A percentile compares a stretch with the other conserved stretches of the same genome.
Conservation (phyloP, 2,329 filamentous ascomycete genomes). For the Coniochaeta ligniaria region DNA sequence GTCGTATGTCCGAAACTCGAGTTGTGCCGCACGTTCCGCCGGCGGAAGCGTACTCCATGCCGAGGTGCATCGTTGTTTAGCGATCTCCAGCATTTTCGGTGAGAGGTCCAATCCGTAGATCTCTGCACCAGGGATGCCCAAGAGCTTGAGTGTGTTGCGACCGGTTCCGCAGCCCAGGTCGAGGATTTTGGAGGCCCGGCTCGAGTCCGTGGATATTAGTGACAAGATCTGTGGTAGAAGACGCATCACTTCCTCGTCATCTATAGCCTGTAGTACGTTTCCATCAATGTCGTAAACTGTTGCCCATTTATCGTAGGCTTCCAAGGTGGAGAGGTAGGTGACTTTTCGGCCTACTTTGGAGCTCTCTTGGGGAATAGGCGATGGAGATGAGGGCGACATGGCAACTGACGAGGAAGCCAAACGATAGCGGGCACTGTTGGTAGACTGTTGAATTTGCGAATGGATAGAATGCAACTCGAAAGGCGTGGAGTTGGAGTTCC, state of each 20-base stretch:
- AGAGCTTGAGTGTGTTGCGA: conserved; percentile 50
- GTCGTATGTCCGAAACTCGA: conserved; percentile 27
- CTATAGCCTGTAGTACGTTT: conserved; percentile 59
- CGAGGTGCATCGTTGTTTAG: conserved; percentile 19
- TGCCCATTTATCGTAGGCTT: conserved; percentile 25
- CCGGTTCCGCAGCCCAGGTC: conserved; percentile 62
- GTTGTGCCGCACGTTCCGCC: conserved; percentile 18
- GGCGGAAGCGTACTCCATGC: neutral
- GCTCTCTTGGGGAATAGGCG: neutral
- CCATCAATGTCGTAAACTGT: conserved; percentile 56
- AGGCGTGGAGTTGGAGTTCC: neutral
- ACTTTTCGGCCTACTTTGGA: neutral
- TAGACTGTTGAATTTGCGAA: neutral
- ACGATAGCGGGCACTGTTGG: neutral
- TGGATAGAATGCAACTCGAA: neutral
- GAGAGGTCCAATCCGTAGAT: conserved; percentile 51
- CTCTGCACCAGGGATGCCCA: conserved; percentile 23
- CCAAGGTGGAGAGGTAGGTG: conserved; percentile 20
- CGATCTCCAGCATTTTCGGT: conserved; percentile 48
- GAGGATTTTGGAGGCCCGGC: conserved; percentile 33
- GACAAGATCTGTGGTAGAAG: conserved; percentile 42
- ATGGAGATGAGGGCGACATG: neutral
- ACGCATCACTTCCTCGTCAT: conserved; percentile 45
- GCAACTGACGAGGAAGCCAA: no score
- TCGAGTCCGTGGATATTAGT: conserved; percentile 14